A percentile compares a stretch with the other conserved stretches of the same genome.
These are phyloP conservation scores for Cornus controversa DNA, from an alignment of 148 eudicot species.

Conservation along the genomic window DNA sequence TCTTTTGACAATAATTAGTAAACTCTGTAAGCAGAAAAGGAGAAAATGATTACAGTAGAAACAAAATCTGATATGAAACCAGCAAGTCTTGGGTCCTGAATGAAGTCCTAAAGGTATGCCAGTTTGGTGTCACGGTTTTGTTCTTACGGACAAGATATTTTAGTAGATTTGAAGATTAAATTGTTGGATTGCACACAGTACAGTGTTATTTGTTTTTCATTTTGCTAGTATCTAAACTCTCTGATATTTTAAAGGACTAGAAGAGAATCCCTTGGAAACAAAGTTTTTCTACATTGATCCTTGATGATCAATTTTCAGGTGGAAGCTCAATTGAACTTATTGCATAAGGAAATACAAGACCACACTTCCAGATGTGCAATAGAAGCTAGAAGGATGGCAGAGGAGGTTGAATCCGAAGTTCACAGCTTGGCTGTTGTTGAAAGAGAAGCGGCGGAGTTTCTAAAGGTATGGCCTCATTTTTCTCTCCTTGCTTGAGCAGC, in stretches of 20 bases:
- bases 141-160: not conserved
- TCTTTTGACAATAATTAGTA: too few relatives aligned
- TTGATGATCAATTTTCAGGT: constrained; percentile 32
- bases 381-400: constrained; percentile 57
- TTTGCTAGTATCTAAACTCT: not conserved
- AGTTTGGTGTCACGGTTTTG: not conserved
- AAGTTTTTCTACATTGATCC: constrained; percentile 8
- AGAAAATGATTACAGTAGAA: not conserved
- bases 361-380: constrained; percentile 54
- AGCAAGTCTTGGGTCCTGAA: not conserved
- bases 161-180: not conserved
- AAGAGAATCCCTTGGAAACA: not conserved
- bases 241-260: not conserved
- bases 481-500: not conserved
- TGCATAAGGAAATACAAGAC: constrained; percentile 54
- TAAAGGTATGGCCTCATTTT: constrained; percentile 53
- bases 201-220: too few relatives aligned
- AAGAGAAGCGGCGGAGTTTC: constrained; percentile 58
- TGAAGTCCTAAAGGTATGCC: not conserved
- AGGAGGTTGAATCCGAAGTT: constrained; percentile 46
- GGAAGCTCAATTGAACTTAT: constrained; percentile 43
- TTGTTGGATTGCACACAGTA: not conserved
- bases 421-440: constrained; percentile 48
- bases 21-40: not conserved
- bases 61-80: not conserved